Conservation (phyloP, 2,329 filamentous ascomycete species). For the Nectriaceae sp. region DNA sequence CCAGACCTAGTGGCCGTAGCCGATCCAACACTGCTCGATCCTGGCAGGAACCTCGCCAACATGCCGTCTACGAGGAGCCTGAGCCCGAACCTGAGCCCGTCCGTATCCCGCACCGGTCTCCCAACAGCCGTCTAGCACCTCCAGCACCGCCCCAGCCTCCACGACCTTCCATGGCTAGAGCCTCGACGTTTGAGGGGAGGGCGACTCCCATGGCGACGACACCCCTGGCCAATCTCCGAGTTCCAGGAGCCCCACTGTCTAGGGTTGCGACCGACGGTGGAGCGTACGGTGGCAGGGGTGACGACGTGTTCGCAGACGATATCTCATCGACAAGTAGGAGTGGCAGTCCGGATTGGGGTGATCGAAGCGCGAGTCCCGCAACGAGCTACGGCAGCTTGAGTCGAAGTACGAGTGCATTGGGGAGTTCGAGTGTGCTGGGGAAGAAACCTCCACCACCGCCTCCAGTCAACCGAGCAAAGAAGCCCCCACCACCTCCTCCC, state of each 20-base stretch:
- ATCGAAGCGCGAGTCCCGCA: slow-evolving; percentile 55
- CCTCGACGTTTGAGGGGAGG: slow-evolving; percentile 41
- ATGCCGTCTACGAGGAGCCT: slow-evolving; percentile 36
- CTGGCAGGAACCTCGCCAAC: slow-evolving; percentile 40
- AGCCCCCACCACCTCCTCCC: slow-evolving; percentile 40
- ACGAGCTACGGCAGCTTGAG: slow-evolving; percentile 58
- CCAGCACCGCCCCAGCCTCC: slow-evolving; percentile 37
- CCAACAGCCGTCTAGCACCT: slow-evolving; percentile 34
- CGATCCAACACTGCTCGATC: slow-evolving; percentile 54
- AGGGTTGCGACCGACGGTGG: slow-evolving; percentile 42
- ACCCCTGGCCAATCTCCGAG: slow-evolving; percentile 25
- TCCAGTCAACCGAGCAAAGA: slow-evolving; percentile 49
- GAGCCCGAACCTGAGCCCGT: slow-evolving; percentile 32
- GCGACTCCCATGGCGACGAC: slow-evolving; percentile 18
- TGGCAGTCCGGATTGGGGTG: slow-evolving; percentile 50
- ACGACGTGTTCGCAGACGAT: slow-evolving; percentile 53
- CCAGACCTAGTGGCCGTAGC: slow-evolving; percentile 31
- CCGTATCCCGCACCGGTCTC: slow-evolving; percentile 48
- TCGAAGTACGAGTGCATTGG: slow-evolving; percentile 43
- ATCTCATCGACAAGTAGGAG: slow-evolving; percentile 52
- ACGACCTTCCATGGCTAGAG: slow-evolving; percentile 38
- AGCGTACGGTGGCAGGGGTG: slow-evolving; percentile 28
- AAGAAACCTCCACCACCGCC: slow-evolving; percentile 60
- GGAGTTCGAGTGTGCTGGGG: slow-evolving; percentile 32
- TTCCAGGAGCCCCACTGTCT: slow-evolving; percentile 41